Conservation (phyloP, 805 yeast species). For the Pichia thaimueangensis region DNA sequence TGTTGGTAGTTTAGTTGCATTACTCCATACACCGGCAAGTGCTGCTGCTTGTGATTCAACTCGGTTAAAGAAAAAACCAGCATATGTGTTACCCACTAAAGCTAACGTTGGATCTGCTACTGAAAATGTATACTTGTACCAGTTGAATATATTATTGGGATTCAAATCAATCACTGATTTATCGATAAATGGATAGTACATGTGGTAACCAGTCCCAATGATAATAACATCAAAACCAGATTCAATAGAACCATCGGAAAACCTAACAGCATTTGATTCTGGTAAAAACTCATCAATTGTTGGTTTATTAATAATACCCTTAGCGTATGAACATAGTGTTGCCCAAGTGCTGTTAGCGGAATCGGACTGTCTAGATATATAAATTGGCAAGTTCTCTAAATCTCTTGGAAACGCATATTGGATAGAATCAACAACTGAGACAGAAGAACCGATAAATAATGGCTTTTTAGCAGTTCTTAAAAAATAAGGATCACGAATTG, state of each 20-base stretch:
- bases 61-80: constrained; percentile 40
- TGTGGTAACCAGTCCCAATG: constrained; percentile 47
- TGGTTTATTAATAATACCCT: constrained; percentile 18
- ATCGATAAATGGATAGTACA: constrained; percentile 36
- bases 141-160: constrained; percentile 11
- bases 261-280: constrained; percentile 19
- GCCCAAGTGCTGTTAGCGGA: constrained; percentile 10
- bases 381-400: constrained; percentile 23
- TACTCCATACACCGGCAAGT: constrained; percentile 48
- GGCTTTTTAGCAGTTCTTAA: constrained; percentile 36
- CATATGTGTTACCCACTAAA: constrained; percentile 35
- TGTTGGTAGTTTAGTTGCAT: constrained; percentile 34
- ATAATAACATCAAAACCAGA: constrained; percentile 35
- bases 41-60: constrained; percentile 49
- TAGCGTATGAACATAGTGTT: constrained; percentile 10
- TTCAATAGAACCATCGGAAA: constrained; percentile 31
- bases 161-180: constrained; percentile 7
- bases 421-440: constrained; percentile 35
- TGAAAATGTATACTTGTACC: constrained; percentile 31
- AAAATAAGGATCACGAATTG: constrained; percentile 39
- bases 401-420: constrained; percentile 29
- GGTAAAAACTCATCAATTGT: constrained; percentile 15
- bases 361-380: constrained; percentile 13
- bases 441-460: constrained; percentile 37
- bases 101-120: constrained; percentile 40